These are phyloP conservation scores for Exobasidium cylindrosporum DNA, from an alignment of 1,284 basidiomycete species.

Conservation along the genomic window DNA sequence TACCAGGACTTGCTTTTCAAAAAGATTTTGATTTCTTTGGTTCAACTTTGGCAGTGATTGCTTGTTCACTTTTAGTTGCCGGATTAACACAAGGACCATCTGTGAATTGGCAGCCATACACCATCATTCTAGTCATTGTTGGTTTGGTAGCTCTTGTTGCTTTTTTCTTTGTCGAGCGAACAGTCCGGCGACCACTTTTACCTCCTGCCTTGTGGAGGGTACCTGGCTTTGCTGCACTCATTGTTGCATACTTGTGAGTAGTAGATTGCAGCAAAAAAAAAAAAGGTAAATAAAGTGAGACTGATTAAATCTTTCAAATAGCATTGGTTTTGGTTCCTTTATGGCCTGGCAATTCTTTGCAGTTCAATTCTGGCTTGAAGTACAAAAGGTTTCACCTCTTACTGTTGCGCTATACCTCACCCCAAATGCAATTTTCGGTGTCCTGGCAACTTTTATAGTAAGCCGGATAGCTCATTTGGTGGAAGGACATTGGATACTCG, in stretches of 20 bases:
- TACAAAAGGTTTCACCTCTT: slow-evolving; percentile 22
- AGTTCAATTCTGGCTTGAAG: slow-evolving; percentile 20
- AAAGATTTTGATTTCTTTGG: slow-evolving; percentile 22
- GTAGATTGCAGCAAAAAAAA: too few species aligned
- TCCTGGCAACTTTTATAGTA: slow-evolving; percentile 21
- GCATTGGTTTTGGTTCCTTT: slow-evolving; percentile 23
- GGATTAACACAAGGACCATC: slow-evolving; percentile 27
- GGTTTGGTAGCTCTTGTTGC: slow-evolving; percentile 18
- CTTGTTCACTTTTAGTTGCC: slow-evolving; percentile 18
- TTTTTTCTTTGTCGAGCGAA: slow-evolving; percentile 21
- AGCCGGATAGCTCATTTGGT: slow-evolving; percentile 19
- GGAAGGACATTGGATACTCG: slow-evolving; percentile 21
- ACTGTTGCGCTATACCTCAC: slow-evolving; percentile 23
- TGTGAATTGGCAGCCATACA: slow-evolving; percentile 23
- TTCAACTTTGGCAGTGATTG: slow-evolving; percentile 20
- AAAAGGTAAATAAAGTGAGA: too few species aligned
- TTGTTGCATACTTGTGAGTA: slow-evolving; percentile 15
- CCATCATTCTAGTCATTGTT: slow-evolving; percentile 17
- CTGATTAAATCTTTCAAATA: too few species aligned
- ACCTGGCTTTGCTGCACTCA: slow-evolving; percentile 18
- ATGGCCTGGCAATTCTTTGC: slow-evolving; percentile 27
- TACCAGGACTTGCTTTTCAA: slow-evolving; percentile 3
- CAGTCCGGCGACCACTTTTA: slow-evolving; percentile 17
- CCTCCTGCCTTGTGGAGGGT: slow-evolving; percentile 20
- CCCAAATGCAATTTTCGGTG: slow-evolving; percentile 27